A percentile compares a stretch with the other conserved stretches of the same genome.
These are phyloP conservation scores for Vicia faba DNA, from an alignment of 306 rosid species.

Conservation along the genomic window DNA sequence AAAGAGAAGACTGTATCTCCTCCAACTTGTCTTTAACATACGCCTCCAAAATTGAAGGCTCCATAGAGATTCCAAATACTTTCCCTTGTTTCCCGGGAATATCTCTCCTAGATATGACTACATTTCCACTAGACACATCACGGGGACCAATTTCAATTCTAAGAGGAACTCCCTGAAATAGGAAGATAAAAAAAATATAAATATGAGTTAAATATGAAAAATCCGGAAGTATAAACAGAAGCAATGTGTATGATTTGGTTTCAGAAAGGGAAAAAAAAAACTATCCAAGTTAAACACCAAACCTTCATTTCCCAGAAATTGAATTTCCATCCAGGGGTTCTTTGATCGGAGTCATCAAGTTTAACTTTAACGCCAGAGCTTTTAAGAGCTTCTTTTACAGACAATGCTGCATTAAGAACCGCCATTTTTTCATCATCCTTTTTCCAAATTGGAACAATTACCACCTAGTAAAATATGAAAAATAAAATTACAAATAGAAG, in stretches of 20 bases:
- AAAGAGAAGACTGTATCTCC: conserved; percentile 79
- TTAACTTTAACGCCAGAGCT: conserved; percentile 70
- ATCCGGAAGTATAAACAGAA: conserved; percentile 23
- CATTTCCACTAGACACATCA: conserved; percentile 82
- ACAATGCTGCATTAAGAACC: conserved; percentile 71
- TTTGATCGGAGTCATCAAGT: conserved; percentile 84
- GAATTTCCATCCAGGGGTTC: conserved; percentile 99
- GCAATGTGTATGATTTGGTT: conserved; percentile 4
- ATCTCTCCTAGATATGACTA: conserved; percentile 91
- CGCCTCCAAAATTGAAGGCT: conserved; percentile 68
- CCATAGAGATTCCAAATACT: conserved; percentile 91
- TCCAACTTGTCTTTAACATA: conserved; percentile 81
- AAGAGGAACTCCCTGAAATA: conserved; percentile 89
- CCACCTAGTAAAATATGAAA: conserved; percentile 56
- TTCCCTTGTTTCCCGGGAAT: conserved; percentile 96
- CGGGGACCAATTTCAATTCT: conserved; percentile 98
- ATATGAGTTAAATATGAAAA: conserved; percentile 4
- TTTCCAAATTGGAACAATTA: conserved; percentile 95
- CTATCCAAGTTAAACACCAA: conserved; percentile 32
- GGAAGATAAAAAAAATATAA: conserved; percentile 22
- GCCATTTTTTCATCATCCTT: conserved; percentile 70
- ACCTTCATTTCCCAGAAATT: conserved; percentile 99
- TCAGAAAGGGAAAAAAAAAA: neutral
- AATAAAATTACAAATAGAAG: neutral
- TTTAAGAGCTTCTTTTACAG: conserved; percentile 63